Evolutionary conservation across 1,284 basidiomycete species (phyloP).

Genomic region (Bondarzewia mesenterica): DNA sequence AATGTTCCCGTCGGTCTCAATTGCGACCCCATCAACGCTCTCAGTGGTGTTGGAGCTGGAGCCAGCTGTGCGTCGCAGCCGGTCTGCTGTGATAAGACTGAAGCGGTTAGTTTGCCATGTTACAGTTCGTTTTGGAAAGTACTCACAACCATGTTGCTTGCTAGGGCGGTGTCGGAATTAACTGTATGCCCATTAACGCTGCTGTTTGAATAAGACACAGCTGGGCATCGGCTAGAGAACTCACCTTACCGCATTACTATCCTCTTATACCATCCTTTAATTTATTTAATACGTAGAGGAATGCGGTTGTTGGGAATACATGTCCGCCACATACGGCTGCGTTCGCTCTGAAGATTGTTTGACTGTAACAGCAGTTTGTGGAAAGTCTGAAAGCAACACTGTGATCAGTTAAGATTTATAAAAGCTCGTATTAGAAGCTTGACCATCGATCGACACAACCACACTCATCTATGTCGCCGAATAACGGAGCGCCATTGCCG

Average conservation of each 20-base stretch:
- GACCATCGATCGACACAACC: no score
- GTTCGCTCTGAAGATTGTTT: not conserved
- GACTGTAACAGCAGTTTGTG: not conserved
- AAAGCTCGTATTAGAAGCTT: no score
- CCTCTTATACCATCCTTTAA: not conserved
- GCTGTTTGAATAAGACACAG: not conserved
- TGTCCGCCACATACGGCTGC: not conserved
- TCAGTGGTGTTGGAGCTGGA: slow-evolving; percentile 11
- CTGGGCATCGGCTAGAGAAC: not conserved
- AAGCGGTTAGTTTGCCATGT: slow-evolving; percentile 11
- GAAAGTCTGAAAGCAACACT: no score
- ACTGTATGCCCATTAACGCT: not conserved
- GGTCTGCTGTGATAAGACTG: slow-evolving; percentile 24
- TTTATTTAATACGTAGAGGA: not conserved
- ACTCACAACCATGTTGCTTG: no score
- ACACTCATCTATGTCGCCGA: no score
- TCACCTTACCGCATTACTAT: not conserved
- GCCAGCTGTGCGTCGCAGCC: slow-evolving; percentile 14
- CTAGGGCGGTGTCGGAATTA: not conserved
- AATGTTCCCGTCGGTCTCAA: slow-evolving; percentile 17
- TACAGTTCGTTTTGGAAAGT: not conserved
- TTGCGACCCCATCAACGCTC: slow-evolving; percentile 17
- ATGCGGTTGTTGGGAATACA: not conserved
- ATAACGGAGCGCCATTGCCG: no score
- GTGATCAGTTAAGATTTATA: no score